These are phyloP conservation scores for Phyllostachys edulis DNA, from an alignment of 176 grass and related monocot species.

Conservation along the genomic window DNA sequence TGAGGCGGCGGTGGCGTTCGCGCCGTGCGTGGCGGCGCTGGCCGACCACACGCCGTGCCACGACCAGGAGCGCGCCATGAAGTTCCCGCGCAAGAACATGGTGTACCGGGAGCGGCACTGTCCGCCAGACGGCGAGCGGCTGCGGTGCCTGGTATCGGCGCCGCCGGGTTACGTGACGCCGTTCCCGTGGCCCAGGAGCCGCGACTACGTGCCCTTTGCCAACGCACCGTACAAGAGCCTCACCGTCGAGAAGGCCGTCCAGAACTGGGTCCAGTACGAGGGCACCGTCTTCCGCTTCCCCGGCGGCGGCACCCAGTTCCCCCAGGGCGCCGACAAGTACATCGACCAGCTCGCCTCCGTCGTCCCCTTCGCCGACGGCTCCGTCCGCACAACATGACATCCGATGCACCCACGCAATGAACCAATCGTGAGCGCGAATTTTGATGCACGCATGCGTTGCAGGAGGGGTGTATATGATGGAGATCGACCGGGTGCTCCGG, in stretches of 20 bases:
- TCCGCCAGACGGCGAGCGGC: constrained; percentile 59
- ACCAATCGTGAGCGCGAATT: not conserved
- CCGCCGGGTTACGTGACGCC: constrained; percentile 76
- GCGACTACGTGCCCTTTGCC: constrained; percentile 77
- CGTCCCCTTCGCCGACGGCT: constrained; percentile 66
- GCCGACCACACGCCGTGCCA: constrained; percentile 94
- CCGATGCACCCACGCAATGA: not conserved
- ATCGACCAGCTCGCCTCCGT: constrained; percentile 73
- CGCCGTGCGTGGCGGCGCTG: constrained; percentile 53
- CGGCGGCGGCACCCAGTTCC: constrained; percentile 91
- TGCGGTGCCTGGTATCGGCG: constrained; percentile 71
- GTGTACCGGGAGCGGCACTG: constrained; percentile 92
- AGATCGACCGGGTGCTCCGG: constrained; percentile 87
- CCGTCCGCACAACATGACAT: constrained; percentile 49
- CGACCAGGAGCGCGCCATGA: constrained; percentile 85
- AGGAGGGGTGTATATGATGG: constrained; percentile 94
- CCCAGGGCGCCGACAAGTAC: constrained; percentile 73
- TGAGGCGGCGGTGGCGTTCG: constrained; percentile 17
- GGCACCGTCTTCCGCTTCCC: constrained; percentile 74
- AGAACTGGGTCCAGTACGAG: constrained; percentile 91
- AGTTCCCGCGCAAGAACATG: constrained; percentile 76
- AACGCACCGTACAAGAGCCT: constrained; percentile 96
- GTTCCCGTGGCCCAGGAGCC: constrained; percentile 87
- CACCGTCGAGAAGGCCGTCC: constrained; percentile 93
- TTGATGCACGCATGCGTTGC: not conserved